phyloP scores from a whole-genome alignment of 176 grass and related monocot genomes.

The Musa schizocarpa region DNA sequence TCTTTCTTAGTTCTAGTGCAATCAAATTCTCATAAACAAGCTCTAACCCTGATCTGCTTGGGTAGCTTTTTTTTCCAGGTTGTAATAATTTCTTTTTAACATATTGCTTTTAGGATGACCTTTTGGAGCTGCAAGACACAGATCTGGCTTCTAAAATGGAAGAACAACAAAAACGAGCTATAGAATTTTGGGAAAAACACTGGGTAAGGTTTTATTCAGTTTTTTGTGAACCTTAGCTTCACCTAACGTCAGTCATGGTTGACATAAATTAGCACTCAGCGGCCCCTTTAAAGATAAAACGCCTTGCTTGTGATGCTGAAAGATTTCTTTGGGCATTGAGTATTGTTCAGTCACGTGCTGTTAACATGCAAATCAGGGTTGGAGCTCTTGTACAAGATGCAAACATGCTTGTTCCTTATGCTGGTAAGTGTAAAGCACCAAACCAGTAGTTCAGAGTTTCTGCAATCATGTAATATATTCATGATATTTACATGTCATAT shows the following conservation, averaged over 20 bases:
- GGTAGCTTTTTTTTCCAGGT: neutral
- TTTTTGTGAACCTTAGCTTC: slow-evolving; percentile 29
- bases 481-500: neutral
- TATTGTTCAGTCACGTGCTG: slow-evolving; percentile 61
- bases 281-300: slow-evolving; percentile 77
- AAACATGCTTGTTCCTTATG: slow-evolving; percentile 82
- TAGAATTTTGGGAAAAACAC: slow-evolving; percentile 96
- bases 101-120: slow-evolving; percentile 55
- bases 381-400: slow-evolving; percentile 85
- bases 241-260: slow-evolving; percentile 21
- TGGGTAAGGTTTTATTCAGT: slow-evolving; percentile 49
- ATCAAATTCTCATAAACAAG: neutral
- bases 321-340: slow-evolving; percentile 95
- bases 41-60: neutral
- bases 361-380: slow-evolving; percentile 67
- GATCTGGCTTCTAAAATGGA: slow-evolving; percentile 63
- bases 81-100: neutral
- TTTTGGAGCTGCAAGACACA: slow-evolving; percentile 78
- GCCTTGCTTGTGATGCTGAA: slow-evolving; percentile 70
- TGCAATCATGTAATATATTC: neutral
- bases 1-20: neutral
- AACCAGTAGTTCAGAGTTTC: too few relatives aligned
- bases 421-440: slow-evolving; percentile 36
- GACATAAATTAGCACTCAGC: slow-evolving; percentile 50
- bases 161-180: slow-evolving; percentile 43